Base-by-base conservation (phyloP, 345 rosid species). In the Camelina sativa region DNA sequence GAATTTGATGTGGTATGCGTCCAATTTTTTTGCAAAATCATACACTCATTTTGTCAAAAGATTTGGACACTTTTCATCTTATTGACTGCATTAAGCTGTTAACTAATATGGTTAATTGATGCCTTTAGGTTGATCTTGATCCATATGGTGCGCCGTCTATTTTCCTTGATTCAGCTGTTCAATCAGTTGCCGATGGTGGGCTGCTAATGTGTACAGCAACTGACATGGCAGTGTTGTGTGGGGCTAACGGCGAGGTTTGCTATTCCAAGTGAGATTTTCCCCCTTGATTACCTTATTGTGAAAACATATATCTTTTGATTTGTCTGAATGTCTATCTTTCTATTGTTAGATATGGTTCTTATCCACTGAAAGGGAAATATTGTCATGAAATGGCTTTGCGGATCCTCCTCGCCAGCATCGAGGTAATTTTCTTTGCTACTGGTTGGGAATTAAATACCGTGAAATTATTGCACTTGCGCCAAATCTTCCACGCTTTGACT, bases 321-420 rank as follows among this genome's bases (percentile, higher is more conserved):
- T 71, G 56, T 56, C 75, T 56, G 37, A 67, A 46, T 67, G 48
- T 68, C 72, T 46, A 57, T 74, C 47, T 69, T 37, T 71, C 16
- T 80, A 44, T 51, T 70, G 41, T 75, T 76, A 96, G 99, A 79
- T 96, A 96, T 79, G 98, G 97, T 43, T 86, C 98, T 15, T 96
- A 96, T 80, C 98, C 98, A 30, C 69, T 91, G 82, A 89, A 90
- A 81, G 99, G 98, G 28, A 96, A 96, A 83, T 92, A 96, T 64
- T 91, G 97, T 76, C 99, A 96, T 16, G 99, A 96, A 84, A 92
- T 96, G 99, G 98, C 99, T 80, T 82, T 96, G 83, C 88, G 99
- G 82, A 91, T 96, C 80, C 95, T 96, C 35, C 93, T 95, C 38
- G 94, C 97, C 68, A 83, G 93, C 80, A 92, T 95, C 73, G 99